Conservation (phyloP, 2,329 filamentous ascomycete genomes). For the Fusarium sp. region DNA sequence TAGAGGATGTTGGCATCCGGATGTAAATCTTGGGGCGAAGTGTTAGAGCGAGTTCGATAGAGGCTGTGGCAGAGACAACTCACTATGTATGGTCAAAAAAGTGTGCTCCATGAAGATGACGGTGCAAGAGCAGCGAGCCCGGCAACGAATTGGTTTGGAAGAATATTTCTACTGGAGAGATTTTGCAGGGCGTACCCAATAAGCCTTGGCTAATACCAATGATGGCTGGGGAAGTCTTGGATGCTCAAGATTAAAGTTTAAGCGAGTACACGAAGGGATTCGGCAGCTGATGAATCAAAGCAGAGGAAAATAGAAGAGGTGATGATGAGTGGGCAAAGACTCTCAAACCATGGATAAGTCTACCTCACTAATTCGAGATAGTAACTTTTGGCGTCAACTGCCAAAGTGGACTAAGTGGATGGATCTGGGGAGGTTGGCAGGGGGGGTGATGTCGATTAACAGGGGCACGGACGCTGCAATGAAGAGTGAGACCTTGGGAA, state of each 20-base stretch:
- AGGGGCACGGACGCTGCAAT: slow-evolving; percentile 24
- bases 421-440: slow-evolving; percentile 10
- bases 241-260: slow-evolving; percentile 8
- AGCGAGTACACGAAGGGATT: slow-evolving; percentile 8
- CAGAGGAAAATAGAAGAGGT: slow-evolving; percentile 15
- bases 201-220: slow-evolving; percentile 35
- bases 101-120: slow-evolving; percentile 77
- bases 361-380: slow-evolving; percentile 29
- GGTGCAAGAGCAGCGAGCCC: slow-evolving; percentile 36
- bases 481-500: slow-evolving; percentile 12
- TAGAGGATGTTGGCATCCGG: slow-evolving; percentile 84
- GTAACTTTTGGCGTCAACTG: slow-evolving; percentile 34
- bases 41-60: slow-evolving; percentile 7
- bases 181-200: slow-evolving; percentile 8
- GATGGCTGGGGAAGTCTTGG: slow-evolving; percentile 16
- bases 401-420: slow-evolving; percentile 28
- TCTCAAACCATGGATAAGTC: slow-evolving; percentile 35
- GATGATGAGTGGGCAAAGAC: slow-evolving; percentile 34
- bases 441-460: slow-evolving; percentile 9
- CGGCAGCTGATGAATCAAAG: slow-evolving; percentile 5
- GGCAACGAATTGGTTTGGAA: slow-evolving; percentile 18
- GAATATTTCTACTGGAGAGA: slow-evolving; percentile 2
- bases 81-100: slow-evolving; percentile 92
- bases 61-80: slow-evolving; percentile 52
- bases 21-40: slow-evolving; percentile 67